These are phyloP conservation scores for Mycena maculata DNA, from an alignment of 768 basidiomycete genomes.

Conservation along the genomic window DNA sequence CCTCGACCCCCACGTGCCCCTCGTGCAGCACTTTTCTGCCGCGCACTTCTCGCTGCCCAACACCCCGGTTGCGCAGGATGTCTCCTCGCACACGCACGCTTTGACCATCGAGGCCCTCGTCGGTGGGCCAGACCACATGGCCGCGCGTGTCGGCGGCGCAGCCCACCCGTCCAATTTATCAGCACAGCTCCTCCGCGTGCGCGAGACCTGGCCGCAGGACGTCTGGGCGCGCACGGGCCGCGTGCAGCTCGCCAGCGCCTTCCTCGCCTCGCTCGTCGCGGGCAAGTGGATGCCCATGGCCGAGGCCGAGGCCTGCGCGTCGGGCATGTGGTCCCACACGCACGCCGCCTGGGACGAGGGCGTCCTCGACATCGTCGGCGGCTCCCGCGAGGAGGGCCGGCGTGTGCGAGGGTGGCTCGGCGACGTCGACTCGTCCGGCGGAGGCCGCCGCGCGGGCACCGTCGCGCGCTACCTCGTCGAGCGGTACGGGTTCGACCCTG, in stretches of 20 bases:
- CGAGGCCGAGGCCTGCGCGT: constrained; percentile 82
- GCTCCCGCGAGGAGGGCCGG: constrained; percentile 78
- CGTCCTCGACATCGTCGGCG: constrained; percentile 81
- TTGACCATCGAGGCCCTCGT: constrained; percentile 79
- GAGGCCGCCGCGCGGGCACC: constrained; percentile 70
- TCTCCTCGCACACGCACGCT: constrained; percentile 83
- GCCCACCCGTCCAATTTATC: constrained; percentile 77
- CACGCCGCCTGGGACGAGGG: constrained; percentile 74
- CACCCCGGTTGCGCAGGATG: constrained; percentile 81
- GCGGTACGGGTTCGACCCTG: constrained; percentile 86
- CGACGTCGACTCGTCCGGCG: constrained; percentile 79
- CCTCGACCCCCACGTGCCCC: constrained; percentile 75
- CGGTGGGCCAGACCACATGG: constrained; percentile 84
- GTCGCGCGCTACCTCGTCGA: constrained; percentile 83
- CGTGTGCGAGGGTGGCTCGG: constrained; percentile 83
- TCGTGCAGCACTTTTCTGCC: constrained; percentile 76
- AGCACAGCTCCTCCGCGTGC: constrained; percentile 80
- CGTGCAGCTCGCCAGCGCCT: constrained; percentile 81
- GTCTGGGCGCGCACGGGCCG: constrained; percentile 84
- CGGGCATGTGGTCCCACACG: constrained; percentile 79
- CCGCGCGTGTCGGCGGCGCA: constrained; percentile 77
- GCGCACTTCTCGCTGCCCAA: constrained; percentile 79
- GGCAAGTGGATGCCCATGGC: constrained; percentile 80
- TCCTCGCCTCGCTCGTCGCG: constrained; percentile 75
- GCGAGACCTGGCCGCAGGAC: constrained; percentile 82